Base-by-base conservation (phyloP, 1,284 basidiomycete genomes). In the Apiotrichum montevideense region DNA sequence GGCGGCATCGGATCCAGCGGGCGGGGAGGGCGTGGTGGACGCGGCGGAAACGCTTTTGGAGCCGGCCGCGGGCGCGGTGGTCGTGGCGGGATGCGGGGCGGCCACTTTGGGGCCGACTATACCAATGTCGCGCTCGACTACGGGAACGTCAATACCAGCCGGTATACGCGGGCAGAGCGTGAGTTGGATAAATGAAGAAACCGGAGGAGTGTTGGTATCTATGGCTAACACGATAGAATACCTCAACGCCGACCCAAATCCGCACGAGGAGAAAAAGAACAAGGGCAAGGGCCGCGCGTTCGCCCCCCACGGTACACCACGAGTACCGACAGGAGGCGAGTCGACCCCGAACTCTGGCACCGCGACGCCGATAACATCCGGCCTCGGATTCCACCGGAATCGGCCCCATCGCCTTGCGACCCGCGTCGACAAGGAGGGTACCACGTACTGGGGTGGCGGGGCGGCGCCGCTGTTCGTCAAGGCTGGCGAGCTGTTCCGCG, bases 401-500 rank as follows among this genome's bases (percentile, higher is more conserved):
- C 54, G 51, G 39, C 11, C 43, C 55, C 11, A 53, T 52, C 15
- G 33, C n/a, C 42, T n/a, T n/a, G 53, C 21, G 44, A 57, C n/a
- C 54, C 60, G 56, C 55, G 49, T 47, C 10, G 50, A 34, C 15
- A 15, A 21, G 21, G 52, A 46, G 21, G 58, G 58, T 4, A 62
- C 59, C 6, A 62, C 66, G 14, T 64, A 54, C 3, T 75, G 70
- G 69, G 72, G 72, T 48, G 70, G 70, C 21, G 62, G 66, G 11
- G 54, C 45, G 2, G 73, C 72, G 14, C 74, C 75, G n/a, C 50
- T 75, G 9, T 77, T 77, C 58, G 67, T 77, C 37, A 77, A 75
- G 60, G 75, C 73, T 29, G 75, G 75, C 39, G 71, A 75, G 56
- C 61, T 77, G 53, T 76, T 77, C 66, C 68, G 69, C 41, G 70